Base-by-base conservation (phyloP, 139 green algal species). In the Zygnema circumcarinatum region DNA sequence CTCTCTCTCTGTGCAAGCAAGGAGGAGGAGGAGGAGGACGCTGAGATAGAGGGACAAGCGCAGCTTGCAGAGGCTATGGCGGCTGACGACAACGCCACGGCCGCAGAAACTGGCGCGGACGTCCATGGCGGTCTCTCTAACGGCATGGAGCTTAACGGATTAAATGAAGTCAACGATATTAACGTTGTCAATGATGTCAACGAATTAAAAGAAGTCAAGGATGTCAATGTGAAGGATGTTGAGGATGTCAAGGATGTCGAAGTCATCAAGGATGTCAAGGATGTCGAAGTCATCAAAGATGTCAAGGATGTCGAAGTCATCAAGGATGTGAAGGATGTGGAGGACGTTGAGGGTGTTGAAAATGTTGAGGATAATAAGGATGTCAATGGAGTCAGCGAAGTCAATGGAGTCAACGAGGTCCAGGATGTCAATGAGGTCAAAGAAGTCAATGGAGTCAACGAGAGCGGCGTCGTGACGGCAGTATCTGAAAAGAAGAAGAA, bases 401-500 rank as follows among this genome's bases (percentile, higher is more conserved):
- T n/a, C n/a, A n/a, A n/a, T n/a, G n/a, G n/a, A n/a, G n/a, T n/a
- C n/a, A n/a, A n/a, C n/a, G n/a, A n/a, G n/a, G n/a, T n/a, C n/a
- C n/a, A n/a, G n/a, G n/a, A n/a, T n/a, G n/a, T n/a, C n/a, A n/a
- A n/a, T n/a, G n/a, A n/a, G n/a, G n/a, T n/a, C n/a, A n/a, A n/a
- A n/a, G n/a, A n/a, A n/a, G n/a, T n/a, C n/a, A n/a, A n/a, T n/a
- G n/a, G n/a, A n/a, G n/a, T n/a, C n/a, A n/a, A n/a, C n/a, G n/a
- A n/a, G n/a, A n/a, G n/a, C n/a, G n/a, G n/a, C n/a, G n/a, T n/a
- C n/a, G n/a, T n/a, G n/a, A n/a, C n/a, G 16, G 69, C 3, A 39
- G 69, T 38, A 3, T 38, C 7, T n/a, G 16, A 78, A 40, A 81
- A 81, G 22, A 84, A 84, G 2, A 36, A 74, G 39, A 84, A 84